phyloP scores from a whole-genome alignment of 306 rosid species.

The Acacia acuminata region DNA sequence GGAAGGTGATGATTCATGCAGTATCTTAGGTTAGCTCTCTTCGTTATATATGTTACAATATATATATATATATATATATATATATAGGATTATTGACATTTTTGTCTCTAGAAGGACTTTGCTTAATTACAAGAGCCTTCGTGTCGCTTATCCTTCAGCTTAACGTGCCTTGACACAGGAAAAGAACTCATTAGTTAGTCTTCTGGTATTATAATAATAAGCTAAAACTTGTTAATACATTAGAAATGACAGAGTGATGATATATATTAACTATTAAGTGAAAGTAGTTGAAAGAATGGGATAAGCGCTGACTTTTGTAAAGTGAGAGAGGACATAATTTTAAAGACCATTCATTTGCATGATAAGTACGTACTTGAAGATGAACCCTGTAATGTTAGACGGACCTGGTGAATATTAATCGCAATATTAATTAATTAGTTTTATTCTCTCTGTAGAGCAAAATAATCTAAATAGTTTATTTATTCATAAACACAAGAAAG shows the following conservation, averaged over 20 bases:
- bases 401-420: background rate
- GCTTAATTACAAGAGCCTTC: background rate
- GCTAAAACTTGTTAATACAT: background rate
- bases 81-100: background rate
- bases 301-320: background rate
- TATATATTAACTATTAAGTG: background rate
- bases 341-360: background rate
- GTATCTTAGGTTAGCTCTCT: background rate
- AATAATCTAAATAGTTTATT: too few species aligned
- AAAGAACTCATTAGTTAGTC: background rate
- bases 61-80: background rate
- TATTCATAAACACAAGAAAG: too few species aligned
- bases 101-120: background rate
- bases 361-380: background rate
- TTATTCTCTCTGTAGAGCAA: background rate
- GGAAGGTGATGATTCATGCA: conserved; percentile 13
- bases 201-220: background rate
- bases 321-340: background rate
- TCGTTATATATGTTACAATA: background rate
- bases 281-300: background rate
- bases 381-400: background rate
- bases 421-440: background rate
- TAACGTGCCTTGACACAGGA: background rate
- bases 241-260: background rate
- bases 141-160: background rate